These are phyloP conservation scores for Macrophomina tecta DNA, from an alignment of 2,329 filamentous ascomycete genomes.

Conservation along the genomic window DNA sequence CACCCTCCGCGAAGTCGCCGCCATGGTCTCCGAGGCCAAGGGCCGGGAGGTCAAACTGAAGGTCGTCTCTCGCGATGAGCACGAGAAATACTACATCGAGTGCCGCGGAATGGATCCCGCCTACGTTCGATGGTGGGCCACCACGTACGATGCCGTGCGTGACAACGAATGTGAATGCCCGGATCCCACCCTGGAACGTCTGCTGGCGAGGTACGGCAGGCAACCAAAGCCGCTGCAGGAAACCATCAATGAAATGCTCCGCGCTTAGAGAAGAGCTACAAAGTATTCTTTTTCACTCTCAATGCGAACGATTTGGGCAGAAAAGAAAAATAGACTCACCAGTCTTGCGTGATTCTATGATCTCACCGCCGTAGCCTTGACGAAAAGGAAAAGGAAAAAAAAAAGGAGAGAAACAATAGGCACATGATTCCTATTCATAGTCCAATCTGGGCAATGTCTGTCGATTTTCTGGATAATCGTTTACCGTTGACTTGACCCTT, in stretches of 20 bases:
- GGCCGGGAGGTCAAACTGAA: slow-evolving; percentile 43
- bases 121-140: slow-evolving; percentile 54
- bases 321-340: too few species aligned
- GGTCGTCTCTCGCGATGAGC: slow-evolving; percentile 46
- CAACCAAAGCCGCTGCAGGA: slow-evolving; percentile 46
- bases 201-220: slow-evolving; percentile 44
- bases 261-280: background rate
- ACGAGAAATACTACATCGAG: slow-evolving; percentile 49
- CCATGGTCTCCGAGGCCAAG: slow-evolving; percentile 36
- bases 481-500: too few species aligned
- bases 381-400: too few species aligned
- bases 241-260: slow-evolving; percentile 51
- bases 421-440: too few species aligned
- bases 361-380: too few species aligned
- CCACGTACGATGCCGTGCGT: slow-evolving; percentile 51
- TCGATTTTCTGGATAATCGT: too few species aligned
- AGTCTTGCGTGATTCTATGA: too few species aligned
- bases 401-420: too few species aligned
- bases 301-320: too few species aligned
- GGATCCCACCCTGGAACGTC: slow-evolving; percentile 48
- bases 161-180: slow-evolving; percentile 51
- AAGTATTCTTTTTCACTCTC: too few species aligned
- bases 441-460: too few species aligned
- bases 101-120: slow-evolving; percentile 44
- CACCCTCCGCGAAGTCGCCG: slow-evolving; percentile 40